A percentile compares a stretch with the other conserved stretches of the same genome.
Evolutionary conservation across 2,329 filamentous ascomycete genomes (phyloP).

Genomic region (Colletotrichum truncatum): DNA sequence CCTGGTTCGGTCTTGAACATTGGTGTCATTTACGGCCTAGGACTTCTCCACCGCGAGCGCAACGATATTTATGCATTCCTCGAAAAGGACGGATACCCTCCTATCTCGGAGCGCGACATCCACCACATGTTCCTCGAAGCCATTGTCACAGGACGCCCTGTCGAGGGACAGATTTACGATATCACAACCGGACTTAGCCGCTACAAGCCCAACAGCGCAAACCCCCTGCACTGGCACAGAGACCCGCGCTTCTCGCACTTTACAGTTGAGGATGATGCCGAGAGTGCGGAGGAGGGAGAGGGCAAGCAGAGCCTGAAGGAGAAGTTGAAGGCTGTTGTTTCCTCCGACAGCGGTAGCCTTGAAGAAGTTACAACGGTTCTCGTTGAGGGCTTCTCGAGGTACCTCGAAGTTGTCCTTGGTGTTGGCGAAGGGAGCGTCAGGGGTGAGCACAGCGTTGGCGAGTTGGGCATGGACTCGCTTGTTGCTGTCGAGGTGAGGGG

Average conservation of each 20-base stretch:
- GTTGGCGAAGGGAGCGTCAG: conserved; percentile 36
- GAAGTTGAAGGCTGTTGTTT: conserved; percentile 34
- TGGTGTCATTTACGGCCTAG: conserved; percentile 49
- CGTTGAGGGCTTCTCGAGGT: conserved; percentile 36
- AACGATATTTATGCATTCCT: conserved; percentile 34
- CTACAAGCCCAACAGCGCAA: conserved; percentile 40
- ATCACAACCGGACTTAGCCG: conserved; percentile 42
- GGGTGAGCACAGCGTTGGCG: conserved; percentile 41
- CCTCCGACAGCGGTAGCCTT: conserved; percentile 1
- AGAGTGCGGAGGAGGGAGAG: not conserved
- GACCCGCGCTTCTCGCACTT: conserved; percentile 55
- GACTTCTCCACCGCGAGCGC: conserved; percentile 44
- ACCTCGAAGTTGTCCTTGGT: conserved; percentile 33
- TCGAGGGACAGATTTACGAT: conserved; percentile 34
- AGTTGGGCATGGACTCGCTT: conserved; percentile 41
- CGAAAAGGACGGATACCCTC: conserved; percentile 31
- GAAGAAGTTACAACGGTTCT: conserved; percentile 38
- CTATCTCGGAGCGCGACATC: conserved; percentile 40
- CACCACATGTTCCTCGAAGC: conserved; percentile 42
- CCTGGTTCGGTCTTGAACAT: conserved; percentile 49
- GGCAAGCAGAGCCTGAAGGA: conserved; percentile 38
- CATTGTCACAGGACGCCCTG: conserved; percentile 34
- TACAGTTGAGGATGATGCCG: conserved; percentile 32
- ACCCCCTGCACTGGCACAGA: conserved; percentile 50
- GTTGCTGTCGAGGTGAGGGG: conserved; percentile 48